Conservation (phyloP, 768 basidiomycete genomes). For the Lentinula raphanica region DNA sequence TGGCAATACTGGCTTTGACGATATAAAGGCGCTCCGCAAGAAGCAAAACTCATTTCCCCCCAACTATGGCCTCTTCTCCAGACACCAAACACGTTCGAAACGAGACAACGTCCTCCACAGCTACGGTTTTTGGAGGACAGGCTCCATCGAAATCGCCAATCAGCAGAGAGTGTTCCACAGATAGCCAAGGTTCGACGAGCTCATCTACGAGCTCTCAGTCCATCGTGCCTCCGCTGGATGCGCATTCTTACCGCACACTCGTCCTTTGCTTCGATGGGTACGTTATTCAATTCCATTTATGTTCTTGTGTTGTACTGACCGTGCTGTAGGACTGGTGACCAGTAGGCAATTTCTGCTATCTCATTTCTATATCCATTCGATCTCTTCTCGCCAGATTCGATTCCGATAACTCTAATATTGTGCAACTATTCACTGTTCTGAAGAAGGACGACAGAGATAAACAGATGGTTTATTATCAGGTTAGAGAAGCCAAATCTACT, state of each 20-base stretch:
- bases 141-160: not conserved
- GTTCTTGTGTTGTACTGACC: too few relatives aligned
- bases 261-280: slow-evolving; percentile 53
- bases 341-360: slow-evolving; percentile 28
- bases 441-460: slow-evolving; percentile 29
- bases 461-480: slow-evolving; percentile 42
- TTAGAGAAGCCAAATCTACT: not conserved
- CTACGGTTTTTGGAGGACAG: not conserved
- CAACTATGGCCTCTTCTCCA: not conserved
- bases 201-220: not conserved
- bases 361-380: not conserved
- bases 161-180: not conserved
- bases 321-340: slow-evolving; percentile 29
- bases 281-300: not conserved
- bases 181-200: not conserved
- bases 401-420: slow-evolving; percentile 32
- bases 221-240: not conserved
- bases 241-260: slow-evolving; percentile 26
- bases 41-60: not conserved
- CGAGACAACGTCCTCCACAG: not conserved
- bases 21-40: not conserved
- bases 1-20: not conserved
- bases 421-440: slow-evolving; percentile 29
- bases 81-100: not conserved
- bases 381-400: not conserved